These are phyloP conservation scores for Dryas integrifolia DNA, from an alignment of 331 rosid species.

Conservation along the genomic window DNA sequence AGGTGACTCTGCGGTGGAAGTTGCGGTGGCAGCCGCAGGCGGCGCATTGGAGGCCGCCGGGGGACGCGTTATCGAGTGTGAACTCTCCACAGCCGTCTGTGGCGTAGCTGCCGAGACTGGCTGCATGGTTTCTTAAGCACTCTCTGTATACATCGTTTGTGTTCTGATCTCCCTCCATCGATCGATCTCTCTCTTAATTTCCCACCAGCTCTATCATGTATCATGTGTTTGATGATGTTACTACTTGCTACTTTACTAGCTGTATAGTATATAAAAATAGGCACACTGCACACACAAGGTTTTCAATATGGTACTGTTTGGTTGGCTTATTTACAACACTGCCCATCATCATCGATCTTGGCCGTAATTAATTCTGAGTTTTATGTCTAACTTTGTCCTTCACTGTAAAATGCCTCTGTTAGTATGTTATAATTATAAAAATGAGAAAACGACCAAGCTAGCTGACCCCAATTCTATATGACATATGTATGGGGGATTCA, in stretches of 20 bases:
- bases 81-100: slow-evolving; percentile 96
- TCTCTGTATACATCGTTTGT: slow-evolving; percentile 53
- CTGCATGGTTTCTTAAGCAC: slow-evolving; percentile 88
- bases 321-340: slow-evolving; percentile 7
- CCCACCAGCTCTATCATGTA: not conserved
- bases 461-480: not conserved
- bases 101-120: slow-evolving; percentile 86
- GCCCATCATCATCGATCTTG: not conserved
- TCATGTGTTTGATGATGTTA: not conserved
- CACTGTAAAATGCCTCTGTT: not conserved
- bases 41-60: slow-evolving; percentile 51
- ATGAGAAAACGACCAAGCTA: not conserved
- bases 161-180: not conserved
- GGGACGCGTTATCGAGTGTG: slow-evolving; percentile 44
- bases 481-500: not conserved
- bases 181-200: slow-evolving; percentile 4
- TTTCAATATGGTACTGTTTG: slow-evolving; percentile 11
- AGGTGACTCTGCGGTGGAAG: slow-evolving; percentile 71
- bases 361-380: not conserved
- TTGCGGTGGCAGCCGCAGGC: slow-evolving; percentile 96
- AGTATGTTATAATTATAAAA: not conserved
- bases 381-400: not conserved
- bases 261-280: not conserved
- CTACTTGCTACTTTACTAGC: not conserved
- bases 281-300: not conserved